Base-by-base conservation (phyloP, 2,329 filamentous ascomycete genomes). In the Fusarium succisae region DNA sequence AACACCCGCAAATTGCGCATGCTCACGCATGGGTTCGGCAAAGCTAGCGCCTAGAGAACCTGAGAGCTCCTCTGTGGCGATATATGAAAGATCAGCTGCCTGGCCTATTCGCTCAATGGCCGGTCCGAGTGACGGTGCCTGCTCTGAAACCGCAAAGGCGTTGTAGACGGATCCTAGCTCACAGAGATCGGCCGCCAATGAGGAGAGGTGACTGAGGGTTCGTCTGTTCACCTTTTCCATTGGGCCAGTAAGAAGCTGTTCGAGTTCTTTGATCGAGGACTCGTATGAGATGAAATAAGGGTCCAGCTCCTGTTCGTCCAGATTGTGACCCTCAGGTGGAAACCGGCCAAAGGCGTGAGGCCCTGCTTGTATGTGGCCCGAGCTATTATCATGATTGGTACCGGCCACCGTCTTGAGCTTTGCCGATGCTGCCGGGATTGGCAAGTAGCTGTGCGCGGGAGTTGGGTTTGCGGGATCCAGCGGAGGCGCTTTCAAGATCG, bases 161-260 rank as follows among this genome's bases (percentile, higher is more conserved):
- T 99, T 99, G 82, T 96, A 98, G 70, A 95, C 90, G n/a, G 95
- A 96, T 13, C 96, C 96, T 14, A 99, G 87, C 80, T 99, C 96
- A 76, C 95, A 94, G 69, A 98, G 88, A 80, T 99, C 96, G 10
- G 94, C 89, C 6, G 94, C 94, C 55, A 98, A 86, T 10, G 93
- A 91, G 20, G 94, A 94, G 15, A 98, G 84, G 79, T 99, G 96
- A 69, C 91, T 94, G 12, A 99, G 85, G 11, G 95, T 95, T 41
- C 96, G 90, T 38, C 96, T 91, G 79, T 98, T 99, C 70, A 98
- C 95, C 82, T 97, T 98, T 81, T 99, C 97, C 86, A 99, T 98
- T 11, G 94, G 95, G 0, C 96, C 96, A 78, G 93, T 95, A 7
- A 99, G 87, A 9, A 98, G 88, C 22, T 92, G 87, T 81, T 99